Conservation (phyloP, 208 protist species). For the Tritrichomonas musculus region DNA sequence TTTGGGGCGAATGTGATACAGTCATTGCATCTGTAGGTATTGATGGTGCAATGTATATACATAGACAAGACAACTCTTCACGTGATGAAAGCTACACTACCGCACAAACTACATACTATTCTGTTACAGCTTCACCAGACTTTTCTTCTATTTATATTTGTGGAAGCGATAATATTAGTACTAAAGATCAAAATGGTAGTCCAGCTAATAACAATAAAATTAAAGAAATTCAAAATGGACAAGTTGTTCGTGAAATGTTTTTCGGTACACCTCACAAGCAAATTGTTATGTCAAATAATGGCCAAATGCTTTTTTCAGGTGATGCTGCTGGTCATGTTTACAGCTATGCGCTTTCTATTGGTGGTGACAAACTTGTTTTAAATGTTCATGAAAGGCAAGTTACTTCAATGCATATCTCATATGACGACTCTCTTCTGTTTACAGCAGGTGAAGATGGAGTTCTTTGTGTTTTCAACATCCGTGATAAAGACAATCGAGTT, state of each 20-base stretch:
- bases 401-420: slow-evolving; percentile 67
- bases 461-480: slow-evolving; percentile 7
- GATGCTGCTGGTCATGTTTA: slow-evolving; percentile 76
- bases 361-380: slow-evolving; percentile 35
- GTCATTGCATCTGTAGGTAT: slow-evolving; percentile 71
- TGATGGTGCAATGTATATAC: slow-evolving; percentile 72
- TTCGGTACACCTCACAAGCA: slow-evolving; percentile 61
- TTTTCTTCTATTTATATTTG: slow-evolving; percentile 56
- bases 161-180: slow-evolving; percentile 78
- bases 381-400: slow-evolving; percentile 50
- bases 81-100: slow-evolving; percentile 11
- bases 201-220: slow-evolving; percentile 4
- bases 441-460: slow-evolving; percentile 72
- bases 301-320: slow-evolving; percentile 79
- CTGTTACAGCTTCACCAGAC: not conserved
- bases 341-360: slow-evolving; percentile 69
- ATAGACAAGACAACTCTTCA: not conserved
- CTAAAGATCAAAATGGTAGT: slow-evolving; percentile 54
- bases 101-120: not conserved
- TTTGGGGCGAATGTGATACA: slow-evolving; percentile 68
- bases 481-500: slow-evolving; percentile 15
- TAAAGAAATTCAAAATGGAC: slow-evolving; percentile 35
- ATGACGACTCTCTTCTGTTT: slow-evolving; percentile 78
- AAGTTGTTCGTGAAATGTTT: slow-evolving; percentile 59
- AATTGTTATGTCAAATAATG: slow-evolving; percentile 67